Evolutionary conservation across 2,329 filamentous ascomycete genomes (phyloP).

Genomic region (Cordyceps cateniannulata): DNA sequence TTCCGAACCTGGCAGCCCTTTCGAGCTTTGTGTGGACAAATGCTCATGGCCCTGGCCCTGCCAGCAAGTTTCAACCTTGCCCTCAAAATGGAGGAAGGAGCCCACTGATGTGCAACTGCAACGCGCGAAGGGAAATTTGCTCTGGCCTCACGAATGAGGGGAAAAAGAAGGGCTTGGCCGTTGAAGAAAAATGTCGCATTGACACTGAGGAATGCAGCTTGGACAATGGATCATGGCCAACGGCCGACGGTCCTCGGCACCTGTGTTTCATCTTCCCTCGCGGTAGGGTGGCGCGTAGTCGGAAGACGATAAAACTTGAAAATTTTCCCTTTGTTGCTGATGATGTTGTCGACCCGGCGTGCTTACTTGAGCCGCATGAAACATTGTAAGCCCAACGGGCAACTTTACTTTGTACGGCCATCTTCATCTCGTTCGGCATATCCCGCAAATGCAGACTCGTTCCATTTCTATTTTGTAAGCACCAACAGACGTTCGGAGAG

Average conservation of each 20-base stretch:
- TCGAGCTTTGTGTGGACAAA: no score
- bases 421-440: not conserved
- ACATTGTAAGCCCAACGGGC: not conserved
- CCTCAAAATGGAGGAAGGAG: not conserved
- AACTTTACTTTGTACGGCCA: not conserved
- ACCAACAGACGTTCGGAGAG: not conserved
- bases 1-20: not conserved
- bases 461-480: not conserved
- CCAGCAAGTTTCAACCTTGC: not conserved
- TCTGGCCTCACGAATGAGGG: not conserved
- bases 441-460: not conserved
- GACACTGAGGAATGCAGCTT: not conserved
- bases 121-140: not conserved
- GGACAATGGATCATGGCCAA: not conserved
- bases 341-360: not conserved
- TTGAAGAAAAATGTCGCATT: not conserved
- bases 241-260: not conserved
- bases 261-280: not conserved
- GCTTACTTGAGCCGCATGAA: conserved; percentile 2
- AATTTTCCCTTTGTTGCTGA: not conserved
- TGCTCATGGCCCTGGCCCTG: not conserved
- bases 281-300: not conserved
- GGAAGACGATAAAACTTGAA: not conserved
- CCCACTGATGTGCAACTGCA: not conserved
- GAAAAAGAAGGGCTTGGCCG: not conserved